phyloP scores from a whole-genome alignment of 768 basidiomycete species.

The Tylopilus felleus region DNA sequence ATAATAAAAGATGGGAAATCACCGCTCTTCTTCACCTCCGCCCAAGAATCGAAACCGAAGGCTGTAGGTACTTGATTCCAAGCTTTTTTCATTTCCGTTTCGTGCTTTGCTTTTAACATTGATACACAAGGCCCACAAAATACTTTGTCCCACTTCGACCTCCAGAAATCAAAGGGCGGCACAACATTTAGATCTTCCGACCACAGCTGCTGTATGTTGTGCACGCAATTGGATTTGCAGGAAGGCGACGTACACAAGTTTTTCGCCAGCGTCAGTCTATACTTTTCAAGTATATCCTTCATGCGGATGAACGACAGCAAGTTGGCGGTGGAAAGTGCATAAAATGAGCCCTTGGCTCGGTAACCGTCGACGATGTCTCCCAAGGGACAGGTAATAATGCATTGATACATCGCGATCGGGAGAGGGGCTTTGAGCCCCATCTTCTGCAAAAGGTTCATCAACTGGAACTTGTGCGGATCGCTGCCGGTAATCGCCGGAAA shows the following conservation, averaged over 20 bases:
- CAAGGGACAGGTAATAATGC: background rate
- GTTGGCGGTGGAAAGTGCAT: conserved; percentile 3
- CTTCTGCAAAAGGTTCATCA: conserved; percentile 15
- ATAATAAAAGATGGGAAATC: background rate
- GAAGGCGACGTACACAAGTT: background rate
- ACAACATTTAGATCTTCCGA: background rate
- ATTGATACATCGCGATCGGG: conserved; percentile 8
- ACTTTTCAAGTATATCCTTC: background rate
- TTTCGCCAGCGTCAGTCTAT: background rate
- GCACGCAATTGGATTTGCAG: background rate
- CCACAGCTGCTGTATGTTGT: background rate
- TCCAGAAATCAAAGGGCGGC: background rate
- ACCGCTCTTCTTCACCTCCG: background rate
- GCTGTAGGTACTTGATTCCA: background rate
- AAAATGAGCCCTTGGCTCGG: background rate
- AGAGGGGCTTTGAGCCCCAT: conserved; percentile 2
- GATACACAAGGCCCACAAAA: background rate
- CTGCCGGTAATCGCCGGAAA: background rate
- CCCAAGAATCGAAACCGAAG: conserved; percentile 11
- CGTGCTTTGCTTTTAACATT: background rate
- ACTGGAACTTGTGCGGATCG: conserved; percentile 16
- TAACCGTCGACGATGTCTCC: background rate
- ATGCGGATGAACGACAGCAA: conserved; percentile 2
- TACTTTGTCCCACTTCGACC: background rate
- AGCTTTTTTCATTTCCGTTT: background rate